Evolutionary conservation across 2,329 filamentous ascomycete genomes (phyloP).

Genomic region (Colletotrichum scovillei): DNA sequence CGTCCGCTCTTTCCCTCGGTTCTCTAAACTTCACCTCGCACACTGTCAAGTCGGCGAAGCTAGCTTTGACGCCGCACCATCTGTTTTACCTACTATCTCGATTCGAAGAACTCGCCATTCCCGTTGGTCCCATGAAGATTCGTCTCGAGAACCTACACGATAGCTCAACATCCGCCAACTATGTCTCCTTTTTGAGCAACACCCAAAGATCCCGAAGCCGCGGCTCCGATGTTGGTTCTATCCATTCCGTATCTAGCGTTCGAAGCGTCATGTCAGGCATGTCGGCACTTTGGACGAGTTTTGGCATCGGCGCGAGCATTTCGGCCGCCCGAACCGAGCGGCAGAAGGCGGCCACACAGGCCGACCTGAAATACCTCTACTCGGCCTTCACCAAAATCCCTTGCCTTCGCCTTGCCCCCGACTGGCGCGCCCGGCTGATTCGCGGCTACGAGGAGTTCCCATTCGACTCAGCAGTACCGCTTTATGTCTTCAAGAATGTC

Average conservation of each 20-base stretch:
- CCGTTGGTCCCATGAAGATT: slow-evolving; percentile 95
- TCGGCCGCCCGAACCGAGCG: slow-evolving; percentile 87
- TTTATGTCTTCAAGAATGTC: slow-evolving; percentile 98
- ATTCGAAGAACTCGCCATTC: slow-evolving; percentile 91
- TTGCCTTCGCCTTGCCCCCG: slow-evolving; percentile 88
- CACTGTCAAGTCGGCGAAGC: slow-evolving; percentile 86
- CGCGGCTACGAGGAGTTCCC: slow-evolving; percentile 97
- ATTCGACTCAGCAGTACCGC: slow-evolving; percentile 94
- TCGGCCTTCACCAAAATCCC: slow-evolving; percentile 99
- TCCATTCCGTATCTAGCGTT: slow-evolving; percentile 96
- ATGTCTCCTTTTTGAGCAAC: slow-evolving; percentile 93
- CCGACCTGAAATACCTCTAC: slow-evolving; percentile 95
- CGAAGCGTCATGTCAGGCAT: slow-evolving; percentile 98
- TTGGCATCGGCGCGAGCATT: slow-evolving; percentile 84
- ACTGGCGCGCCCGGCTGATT: slow-evolving; percentile 91
- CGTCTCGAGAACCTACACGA: slow-evolving; percentile 94
- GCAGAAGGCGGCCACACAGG: slow-evolving; percentile 85
- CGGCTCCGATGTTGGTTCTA: slow-evolving; percentile 86
- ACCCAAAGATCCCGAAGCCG: slow-evolving; percentile 83
- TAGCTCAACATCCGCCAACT: slow-evolving; percentile 86
- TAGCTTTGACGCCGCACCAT: slow-evolving; percentile 94
- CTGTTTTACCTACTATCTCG: slow-evolving; percentile 96
- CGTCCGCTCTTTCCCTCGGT: slow-evolving; percentile 87
- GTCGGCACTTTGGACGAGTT: slow-evolving; percentile 90
- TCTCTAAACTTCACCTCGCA: slow-evolving; percentile 87